These are phyloP conservation scores for Mallotus repandus DNA, from an alignment of 441 rosid genomes.

Conservation along the genomic window DNA sequence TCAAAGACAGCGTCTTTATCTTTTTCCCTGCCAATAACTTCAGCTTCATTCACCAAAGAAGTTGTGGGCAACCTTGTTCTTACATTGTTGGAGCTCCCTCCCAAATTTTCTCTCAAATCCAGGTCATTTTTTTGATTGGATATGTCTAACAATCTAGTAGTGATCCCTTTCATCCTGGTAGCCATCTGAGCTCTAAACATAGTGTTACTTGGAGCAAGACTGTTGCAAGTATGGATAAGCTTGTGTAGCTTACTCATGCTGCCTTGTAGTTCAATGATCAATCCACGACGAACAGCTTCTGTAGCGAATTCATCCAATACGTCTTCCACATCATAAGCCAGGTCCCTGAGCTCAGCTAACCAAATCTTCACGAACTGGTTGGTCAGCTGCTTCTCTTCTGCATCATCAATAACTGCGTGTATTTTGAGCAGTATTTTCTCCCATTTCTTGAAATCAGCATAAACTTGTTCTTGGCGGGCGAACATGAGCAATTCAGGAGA, in stretches of 20 bases:
- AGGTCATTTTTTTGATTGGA: background rate
- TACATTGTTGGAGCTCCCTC: background rate
- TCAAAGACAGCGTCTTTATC: conserved; percentile 11
- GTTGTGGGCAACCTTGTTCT: conserved; percentile 10
- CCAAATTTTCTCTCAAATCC: background rate
- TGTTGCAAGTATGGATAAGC: background rate
- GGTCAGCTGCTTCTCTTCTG: conserved; percentile 28
- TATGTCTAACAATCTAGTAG: conserved; percentile 7
- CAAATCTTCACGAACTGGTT: conserved; percentile 23
- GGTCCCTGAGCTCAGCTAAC: conserved; percentile 27
- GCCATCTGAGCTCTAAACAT: background rate
- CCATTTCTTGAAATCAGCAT: conserved; percentile 22
- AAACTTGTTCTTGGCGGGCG: conserved; percentile 15
- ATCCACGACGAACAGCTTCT: conserved; percentile 10
- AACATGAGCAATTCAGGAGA: conserved; percentile 19
- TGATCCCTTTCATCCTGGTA: conserved; percentile 3
- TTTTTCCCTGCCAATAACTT: conserved; percentile 19
- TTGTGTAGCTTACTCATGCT: conserved; percentile 12
- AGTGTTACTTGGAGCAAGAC: background rate
- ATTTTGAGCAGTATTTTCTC: conserved; percentile 9
- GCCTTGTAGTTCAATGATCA: background rate
- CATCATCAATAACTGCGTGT: conserved; percentile 25
- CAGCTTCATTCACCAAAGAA: conserved; percentile 17
- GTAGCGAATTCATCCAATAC: conserved; percentile 22
- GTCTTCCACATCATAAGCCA: conserved; percentile 29